Conservation (phyloP, 768 basidiomycete species). For the Tulasnella sp. region DNA sequence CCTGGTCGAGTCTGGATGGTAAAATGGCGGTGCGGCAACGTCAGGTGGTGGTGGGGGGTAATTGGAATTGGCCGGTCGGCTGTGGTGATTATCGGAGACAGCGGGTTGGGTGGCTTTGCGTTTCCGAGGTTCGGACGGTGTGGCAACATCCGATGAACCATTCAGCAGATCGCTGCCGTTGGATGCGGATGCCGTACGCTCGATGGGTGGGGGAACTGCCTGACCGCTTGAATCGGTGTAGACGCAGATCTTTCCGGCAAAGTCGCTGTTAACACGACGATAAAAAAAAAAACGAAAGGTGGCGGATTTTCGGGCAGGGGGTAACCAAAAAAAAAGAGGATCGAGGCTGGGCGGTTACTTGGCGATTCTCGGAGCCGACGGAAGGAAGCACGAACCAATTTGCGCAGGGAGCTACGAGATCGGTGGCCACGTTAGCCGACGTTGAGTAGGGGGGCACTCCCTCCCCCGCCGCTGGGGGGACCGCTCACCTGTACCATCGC, state of each 20-base stretch:
- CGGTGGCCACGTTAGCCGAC: conserved; percentile 5
- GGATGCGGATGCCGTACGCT: not conserved
- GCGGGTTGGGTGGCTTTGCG: conserved; percentile 17
- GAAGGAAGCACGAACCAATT: conserved; percentile 27
- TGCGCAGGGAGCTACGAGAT: conserved; percentile 27
- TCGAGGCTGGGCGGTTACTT: conserved; percentile 8
- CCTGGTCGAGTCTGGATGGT: not conserved
- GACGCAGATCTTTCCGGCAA: conserved; percentile 73
- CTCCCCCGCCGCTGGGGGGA: not conserved
- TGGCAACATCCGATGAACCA: not conserved
- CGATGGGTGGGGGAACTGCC: conserved; percentile 61
- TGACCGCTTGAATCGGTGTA: conserved; percentile 78
- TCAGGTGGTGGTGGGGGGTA: conserved; percentile 13
- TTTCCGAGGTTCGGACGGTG: conserved; percentile 3
- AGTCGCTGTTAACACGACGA: conserved; percentile 50
- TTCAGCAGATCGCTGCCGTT: not conserved
- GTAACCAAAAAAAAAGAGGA: not conserved
- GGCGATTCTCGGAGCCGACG: conserved; percentile 9
- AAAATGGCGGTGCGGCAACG: not conserved
- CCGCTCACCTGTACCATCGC: conserved; percentile 33
- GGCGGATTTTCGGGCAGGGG: not conserved
- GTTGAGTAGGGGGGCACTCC: not conserved
- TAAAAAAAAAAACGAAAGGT: no score
- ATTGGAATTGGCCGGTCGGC: not conserved
- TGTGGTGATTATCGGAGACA: conserved; percentile 6